phyloP scores from a whole-genome alignment of 495 filamentous ascomycete species.

The Penicillium lividum region DNA sequence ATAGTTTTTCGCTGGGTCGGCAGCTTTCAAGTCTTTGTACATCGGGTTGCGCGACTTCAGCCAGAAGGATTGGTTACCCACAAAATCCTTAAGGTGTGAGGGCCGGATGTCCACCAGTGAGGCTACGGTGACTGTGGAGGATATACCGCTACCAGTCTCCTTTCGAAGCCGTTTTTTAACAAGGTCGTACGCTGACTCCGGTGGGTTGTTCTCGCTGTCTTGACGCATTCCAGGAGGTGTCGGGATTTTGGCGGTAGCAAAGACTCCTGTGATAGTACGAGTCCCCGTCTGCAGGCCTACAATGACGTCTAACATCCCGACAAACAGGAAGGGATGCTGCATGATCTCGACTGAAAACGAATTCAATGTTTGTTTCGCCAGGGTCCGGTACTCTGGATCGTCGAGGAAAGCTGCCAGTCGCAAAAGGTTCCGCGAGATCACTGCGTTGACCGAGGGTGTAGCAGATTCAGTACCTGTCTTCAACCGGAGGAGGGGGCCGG shows the following conservation, averaged over 20 bases:
- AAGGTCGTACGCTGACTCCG: constrained; percentile 38
- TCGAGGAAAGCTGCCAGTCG: constrained; percentile 71
- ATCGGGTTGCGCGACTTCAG: constrained; percentile 50
- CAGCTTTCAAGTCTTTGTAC: constrained; percentile 45
- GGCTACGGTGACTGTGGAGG: constrained; percentile 35
- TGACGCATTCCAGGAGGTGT: constrained; percentile 13
- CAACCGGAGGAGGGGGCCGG: constrained; percentile 78
- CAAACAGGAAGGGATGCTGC: constrained; percentile 89
- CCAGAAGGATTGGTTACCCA: constrained; percentile 52
- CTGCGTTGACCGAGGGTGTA: constrained; percentile 84
- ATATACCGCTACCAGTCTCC: constrained; percentile 42
- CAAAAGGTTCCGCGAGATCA: constrained; percentile 80
- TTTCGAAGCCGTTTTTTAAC: constrained; percentile 38
- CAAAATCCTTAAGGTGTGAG: constrained; percentile 52
- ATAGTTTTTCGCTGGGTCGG: constrained; percentile 43
- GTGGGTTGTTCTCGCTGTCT: constrained; percentile 29
- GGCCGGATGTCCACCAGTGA: constrained; percentile 44
- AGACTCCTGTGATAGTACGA: constrained; percentile 45
- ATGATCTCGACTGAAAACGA: constrained; percentile 89
- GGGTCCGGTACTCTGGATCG: constrained; percentile 60
- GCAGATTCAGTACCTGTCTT: constrained; percentile 94
- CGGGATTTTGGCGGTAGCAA: constrained; percentile 32
- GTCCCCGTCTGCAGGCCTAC: constrained; percentile 66
- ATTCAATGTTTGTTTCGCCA: constrained; percentile 71
- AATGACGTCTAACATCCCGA: constrained; percentile 72